phyloP scores from a whole-genome alignment of 2,329 filamentous ascomycete species.

The Trichophyton rubrum region DNA sequence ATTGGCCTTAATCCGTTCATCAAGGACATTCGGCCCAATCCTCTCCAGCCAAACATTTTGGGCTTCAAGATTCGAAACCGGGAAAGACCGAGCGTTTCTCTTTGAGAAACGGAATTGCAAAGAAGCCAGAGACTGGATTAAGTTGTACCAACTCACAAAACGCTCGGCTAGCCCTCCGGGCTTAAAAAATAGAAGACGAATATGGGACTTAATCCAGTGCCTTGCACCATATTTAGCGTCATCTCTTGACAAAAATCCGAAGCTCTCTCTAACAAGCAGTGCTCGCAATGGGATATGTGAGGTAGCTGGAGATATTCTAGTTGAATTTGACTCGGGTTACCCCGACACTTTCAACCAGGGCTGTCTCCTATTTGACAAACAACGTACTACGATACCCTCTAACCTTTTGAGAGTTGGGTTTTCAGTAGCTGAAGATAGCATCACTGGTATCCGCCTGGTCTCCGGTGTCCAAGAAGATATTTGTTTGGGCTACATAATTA shows the following conservation, averaged over 20 bases:
- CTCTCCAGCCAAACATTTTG: conserved; percentile 3
- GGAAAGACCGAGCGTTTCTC: background rate
- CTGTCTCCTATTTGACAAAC: background rate
- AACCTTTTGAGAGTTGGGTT: background rate
- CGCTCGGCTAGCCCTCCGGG: background rate
- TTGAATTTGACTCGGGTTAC: background rate
- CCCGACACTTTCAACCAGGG: background rate
- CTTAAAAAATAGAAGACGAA: background rate
- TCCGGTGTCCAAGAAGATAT: background rate
- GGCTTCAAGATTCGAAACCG: background rate
- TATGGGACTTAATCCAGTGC: background rate
- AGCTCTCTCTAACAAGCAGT: background rate
- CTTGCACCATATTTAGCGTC: background rate
- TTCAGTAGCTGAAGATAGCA: background rate
- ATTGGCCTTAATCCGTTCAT: background rate
- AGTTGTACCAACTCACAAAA: background rate
- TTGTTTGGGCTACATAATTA: background rate
- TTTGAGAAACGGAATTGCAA: background rate
- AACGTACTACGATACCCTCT: background rate
- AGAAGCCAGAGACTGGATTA: background rate
- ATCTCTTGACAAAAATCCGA: background rate
- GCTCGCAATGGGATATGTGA: background rate
- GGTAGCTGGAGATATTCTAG: background rate
- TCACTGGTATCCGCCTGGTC: background rate
- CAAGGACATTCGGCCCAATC: background rate